Percentiles rank a stretch among this genome's conserved stretches.
phyloP scores from a whole-genome alignment of 164 flowering plant species.

The Dillenia turbinata region DNA sequence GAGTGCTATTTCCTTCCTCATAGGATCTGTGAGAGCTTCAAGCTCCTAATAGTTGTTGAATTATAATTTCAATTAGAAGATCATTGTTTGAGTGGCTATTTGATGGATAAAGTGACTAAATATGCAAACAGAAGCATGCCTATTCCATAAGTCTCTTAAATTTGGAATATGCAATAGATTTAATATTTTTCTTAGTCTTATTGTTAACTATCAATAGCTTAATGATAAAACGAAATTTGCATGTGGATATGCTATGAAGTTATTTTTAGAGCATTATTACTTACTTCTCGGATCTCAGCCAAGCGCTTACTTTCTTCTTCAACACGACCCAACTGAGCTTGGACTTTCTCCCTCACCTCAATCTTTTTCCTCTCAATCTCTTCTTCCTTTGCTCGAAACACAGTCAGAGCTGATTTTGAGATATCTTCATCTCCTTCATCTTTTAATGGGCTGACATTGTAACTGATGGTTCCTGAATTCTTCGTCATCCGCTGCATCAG shows the following conservation, averaged over 20 bases:
- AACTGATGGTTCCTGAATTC: conserved; percentile 34
- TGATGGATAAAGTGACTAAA: no score
- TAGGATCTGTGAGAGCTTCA: conserved; percentile 53
- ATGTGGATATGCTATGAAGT: no score
- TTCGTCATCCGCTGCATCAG: conserved; percentile 33
- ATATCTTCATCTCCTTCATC: conserved; percentile 72
- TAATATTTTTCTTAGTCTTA: no score
- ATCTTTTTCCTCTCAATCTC: conserved; percentile 86
- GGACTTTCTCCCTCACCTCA: conserved; percentile 70
- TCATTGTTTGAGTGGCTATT: no score
- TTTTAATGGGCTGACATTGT: conserved; percentile 25
- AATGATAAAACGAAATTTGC: no score
- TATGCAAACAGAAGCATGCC: no score
- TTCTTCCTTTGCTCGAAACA: conserved; percentile 77
- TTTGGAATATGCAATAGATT: no score
- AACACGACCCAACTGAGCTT: conserved; percentile 71
- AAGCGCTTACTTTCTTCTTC: conserved; percentile 78
- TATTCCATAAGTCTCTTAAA: no score
- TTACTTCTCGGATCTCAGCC: conserved; percentile 76
- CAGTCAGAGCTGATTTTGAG: conserved; percentile 58
- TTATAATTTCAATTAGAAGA: no score
- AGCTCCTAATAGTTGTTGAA: conserved; percentile 37
- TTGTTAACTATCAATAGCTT: no score
- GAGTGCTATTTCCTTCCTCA: conserved; percentile 46
- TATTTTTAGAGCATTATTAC: conserved; percentile 3